phyloP scores from a whole-genome alignment of 2,329 filamentous ascomycete species.

The Diaporthe australafricana region DNA sequence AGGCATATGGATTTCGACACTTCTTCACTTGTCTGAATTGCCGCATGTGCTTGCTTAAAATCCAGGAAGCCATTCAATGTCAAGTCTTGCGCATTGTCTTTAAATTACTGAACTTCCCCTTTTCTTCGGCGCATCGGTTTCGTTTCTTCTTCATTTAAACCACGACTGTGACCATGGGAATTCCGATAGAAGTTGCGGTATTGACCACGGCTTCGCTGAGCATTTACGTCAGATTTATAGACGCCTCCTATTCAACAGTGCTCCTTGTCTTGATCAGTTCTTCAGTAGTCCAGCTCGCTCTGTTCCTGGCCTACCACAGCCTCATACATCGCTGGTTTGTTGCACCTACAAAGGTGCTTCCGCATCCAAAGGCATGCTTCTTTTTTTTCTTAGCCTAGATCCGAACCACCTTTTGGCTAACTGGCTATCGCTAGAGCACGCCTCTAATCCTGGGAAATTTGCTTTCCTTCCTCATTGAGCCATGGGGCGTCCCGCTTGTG shows the following conservation, averaged over 20 bases:
- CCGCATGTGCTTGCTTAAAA: background rate
- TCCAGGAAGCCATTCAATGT: background rate
- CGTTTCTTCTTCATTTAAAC: background rate
- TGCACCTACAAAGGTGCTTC: background rate
- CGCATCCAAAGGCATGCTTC: conserved; percentile 1
- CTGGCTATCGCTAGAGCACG: background rate
- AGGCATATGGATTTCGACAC: background rate
- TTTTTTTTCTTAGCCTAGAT: background rate
- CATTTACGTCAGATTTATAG: background rate
- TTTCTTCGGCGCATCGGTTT: background rate
- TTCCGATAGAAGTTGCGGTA: background rate
- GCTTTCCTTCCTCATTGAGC: background rate
- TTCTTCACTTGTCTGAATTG: background rate
- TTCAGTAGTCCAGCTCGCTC: background rate
- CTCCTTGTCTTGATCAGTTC: background rate
- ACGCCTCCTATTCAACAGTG: background rate
- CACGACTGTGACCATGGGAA: background rate
- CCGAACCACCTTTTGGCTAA: background rate
- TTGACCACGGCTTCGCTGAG: background rate
- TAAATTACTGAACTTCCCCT: background rate
- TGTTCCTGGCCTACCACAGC: conserved; percentile 2
- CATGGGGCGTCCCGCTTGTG: background rate
- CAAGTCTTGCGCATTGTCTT: background rate
- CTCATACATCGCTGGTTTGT: conserved; percentile 3
- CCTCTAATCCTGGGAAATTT: background rate